phyloP scores from a whole-genome alignment of 768 basidiomycete genomes.

The Goffeauzyma gilvescens region DNA sequence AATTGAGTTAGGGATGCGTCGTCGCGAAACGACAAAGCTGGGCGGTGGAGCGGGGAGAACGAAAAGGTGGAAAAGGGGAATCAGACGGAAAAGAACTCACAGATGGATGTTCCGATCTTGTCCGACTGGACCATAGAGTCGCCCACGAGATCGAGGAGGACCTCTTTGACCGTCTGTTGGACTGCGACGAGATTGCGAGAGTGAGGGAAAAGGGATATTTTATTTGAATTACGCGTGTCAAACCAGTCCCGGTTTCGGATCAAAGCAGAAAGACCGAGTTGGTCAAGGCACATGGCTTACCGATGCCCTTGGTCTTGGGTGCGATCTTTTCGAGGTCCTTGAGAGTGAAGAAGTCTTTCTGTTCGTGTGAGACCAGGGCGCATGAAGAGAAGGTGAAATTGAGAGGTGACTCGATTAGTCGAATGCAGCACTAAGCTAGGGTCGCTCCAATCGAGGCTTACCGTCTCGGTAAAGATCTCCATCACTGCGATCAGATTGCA shows the following conservation, averaged over 20 bases:
- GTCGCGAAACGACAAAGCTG: constrained; percentile 21
- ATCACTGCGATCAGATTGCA: constrained; percentile 35
- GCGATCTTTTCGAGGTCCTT: constrained; percentile 71
- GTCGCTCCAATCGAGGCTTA: constrained; percentile 24
- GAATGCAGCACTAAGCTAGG: neutral
- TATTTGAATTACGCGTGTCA: neutral
- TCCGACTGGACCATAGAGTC: constrained; percentile 70
- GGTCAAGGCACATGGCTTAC: too few relatives aligned
- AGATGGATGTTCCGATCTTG: constrained; percentile 89
- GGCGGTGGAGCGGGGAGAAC: neutral
- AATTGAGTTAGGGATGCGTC: too few relatives aligned
- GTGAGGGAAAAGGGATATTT: neutral
- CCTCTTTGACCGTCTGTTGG: constrained; percentile 78
- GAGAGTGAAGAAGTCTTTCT: constrained; percentile 76
- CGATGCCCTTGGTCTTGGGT: constrained; percentile 64
- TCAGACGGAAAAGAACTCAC: constrained; percentile 37
- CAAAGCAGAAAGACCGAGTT: too few relatives aligned
- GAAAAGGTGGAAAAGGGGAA: constrained; percentile 1
- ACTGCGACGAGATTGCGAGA: constrained; percentile 36
- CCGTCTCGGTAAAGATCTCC: constrained; percentile 86
- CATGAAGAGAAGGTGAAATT: neutral
- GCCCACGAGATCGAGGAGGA: constrained; percentile 66
- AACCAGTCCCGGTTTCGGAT: too few relatives aligned
- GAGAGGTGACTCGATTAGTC: neutral
- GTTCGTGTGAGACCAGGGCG: neutral